A percentile compares a stretch with the other conserved stretches of the same genome.
phyloP scores from a whole-genome alignment of 1,139 yeast genomes.

The Wickerhamomyces sp. region DNA sequence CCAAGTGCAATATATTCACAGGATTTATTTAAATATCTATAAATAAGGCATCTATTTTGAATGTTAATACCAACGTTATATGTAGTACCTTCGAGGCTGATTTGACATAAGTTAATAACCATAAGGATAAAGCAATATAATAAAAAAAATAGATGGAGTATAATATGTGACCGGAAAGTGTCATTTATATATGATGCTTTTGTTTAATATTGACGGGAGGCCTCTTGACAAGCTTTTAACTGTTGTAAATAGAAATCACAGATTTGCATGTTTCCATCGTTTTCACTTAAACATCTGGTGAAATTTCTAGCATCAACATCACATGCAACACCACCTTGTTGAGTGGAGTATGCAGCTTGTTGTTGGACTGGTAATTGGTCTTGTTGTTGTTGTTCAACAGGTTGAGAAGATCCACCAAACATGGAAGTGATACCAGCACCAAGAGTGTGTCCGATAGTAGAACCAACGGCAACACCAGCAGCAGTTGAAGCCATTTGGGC shows the following conservation, averaged over 20 bases:
- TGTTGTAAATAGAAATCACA: constrained; percentile 97
- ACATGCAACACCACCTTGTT: constrained; percentile 58
- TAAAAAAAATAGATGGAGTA: too few species aligned
- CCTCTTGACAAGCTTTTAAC: constrained; percentile 95
- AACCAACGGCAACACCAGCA: constrained; percentile 99
- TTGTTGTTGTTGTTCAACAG: constrained; percentile 28
- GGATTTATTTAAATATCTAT: too few species aligned
- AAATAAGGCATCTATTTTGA: too few species aligned
- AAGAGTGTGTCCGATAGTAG: constrained; percentile 92
- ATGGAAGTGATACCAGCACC: constrained; percentile 91
- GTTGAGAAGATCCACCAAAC: constrained; percentile 76
- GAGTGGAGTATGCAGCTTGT: constrained; percentile 31
- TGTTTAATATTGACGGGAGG: constrained; percentile 68
- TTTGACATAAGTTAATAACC: too few species aligned
- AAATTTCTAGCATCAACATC: constrained; percentile 92
- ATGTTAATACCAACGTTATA: too few species aligned
- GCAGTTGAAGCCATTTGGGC: constrained; percentile 99
- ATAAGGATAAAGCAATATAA: too few species aligned
- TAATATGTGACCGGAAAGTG: too few species aligned
- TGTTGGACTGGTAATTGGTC: constrained; percentile 27
- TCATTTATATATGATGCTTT: too few species aligned
- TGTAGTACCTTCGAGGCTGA: too few species aligned
- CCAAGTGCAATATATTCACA: too few species aligned
- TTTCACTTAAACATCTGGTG: constrained; percentile 92
- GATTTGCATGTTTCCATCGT: constrained; percentile 91